Evolutionary conservation across 2,329 filamentous ascomycete species (phyloP).

Genomic region (Pseudogymnoascus destructans): DNA sequence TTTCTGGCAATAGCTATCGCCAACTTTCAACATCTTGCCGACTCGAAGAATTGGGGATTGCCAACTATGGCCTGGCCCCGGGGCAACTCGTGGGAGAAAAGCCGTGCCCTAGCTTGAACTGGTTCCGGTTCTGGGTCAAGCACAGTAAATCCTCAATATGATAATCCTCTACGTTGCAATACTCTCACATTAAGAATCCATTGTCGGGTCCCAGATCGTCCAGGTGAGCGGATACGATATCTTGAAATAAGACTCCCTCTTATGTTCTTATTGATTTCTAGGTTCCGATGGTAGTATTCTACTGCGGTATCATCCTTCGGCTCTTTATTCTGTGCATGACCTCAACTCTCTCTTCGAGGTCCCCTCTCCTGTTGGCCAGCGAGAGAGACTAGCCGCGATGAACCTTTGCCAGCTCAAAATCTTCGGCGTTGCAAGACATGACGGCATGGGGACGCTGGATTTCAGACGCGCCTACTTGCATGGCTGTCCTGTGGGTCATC

Average conservation of each 20-base stretch:
- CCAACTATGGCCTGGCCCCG: neutral
- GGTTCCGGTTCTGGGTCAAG: neutral
- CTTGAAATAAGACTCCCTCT: neutral
- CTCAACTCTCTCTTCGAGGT: neutral
- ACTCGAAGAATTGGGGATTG: neutral
- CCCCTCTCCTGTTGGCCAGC: neutral
- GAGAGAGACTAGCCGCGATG: neutral
- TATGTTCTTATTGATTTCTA: neutral
- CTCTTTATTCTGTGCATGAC: neutral
- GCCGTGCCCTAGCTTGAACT: neutral
- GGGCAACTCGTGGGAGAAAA: neutral
- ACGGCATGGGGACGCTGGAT: neutral
- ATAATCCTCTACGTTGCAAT: neutral
- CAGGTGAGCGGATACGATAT: neutral
- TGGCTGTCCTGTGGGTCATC: neutral
- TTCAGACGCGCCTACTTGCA: neutral
- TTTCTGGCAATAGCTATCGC: neutral
- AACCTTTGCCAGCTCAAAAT: neutral
- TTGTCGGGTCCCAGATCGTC: neutral
- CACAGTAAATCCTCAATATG: neutral
- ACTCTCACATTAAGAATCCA: neutral
- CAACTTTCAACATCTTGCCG: neutral
- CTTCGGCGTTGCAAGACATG: neutral
- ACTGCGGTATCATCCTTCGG: neutral
- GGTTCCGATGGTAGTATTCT: neutral